phyloP scores from a whole-genome alignment of 805 yeast genomes.

The Nakazawaea ishiwadae region DNA sequence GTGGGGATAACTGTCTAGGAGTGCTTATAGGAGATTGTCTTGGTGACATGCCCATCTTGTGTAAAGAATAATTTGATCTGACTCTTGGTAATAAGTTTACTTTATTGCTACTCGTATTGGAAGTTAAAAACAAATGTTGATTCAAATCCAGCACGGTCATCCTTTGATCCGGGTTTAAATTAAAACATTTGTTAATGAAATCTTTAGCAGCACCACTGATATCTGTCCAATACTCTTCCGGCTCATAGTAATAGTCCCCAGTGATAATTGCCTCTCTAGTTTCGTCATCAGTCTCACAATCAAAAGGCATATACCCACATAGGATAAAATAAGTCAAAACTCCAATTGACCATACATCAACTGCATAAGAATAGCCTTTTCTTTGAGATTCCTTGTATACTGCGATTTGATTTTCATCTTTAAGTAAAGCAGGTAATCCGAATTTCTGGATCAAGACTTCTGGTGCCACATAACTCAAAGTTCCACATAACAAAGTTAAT shows the following conservation, averaged over 20 bases:
- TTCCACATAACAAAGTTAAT: constrained; percentile 76
- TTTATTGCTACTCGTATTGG: not conserved
- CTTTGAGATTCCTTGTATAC: constrained; percentile 29
- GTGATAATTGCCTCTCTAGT: constrained; percentile 68
- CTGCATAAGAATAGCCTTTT: constrained; percentile 60
- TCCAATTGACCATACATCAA: constrained; percentile 81
- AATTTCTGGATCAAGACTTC: constrained; percentile 44
- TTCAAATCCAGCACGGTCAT: constrained; percentile 65
- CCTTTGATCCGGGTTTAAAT: constrained; percentile 44
- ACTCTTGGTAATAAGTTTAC: constrained; percentile 12
- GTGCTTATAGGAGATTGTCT: constrained; percentile 12
- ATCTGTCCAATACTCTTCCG: constrained; percentile 81
- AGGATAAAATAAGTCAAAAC: constrained; percentile 72
- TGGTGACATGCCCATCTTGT: constrained; percentile 11
- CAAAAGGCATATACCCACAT: constrained; percentile 83
- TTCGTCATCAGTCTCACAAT: constrained; percentile 88
- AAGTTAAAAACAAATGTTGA: constrained; percentile 58
- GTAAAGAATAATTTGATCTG: constrained; percentile 12
- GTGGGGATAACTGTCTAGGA: constrained; percentile 12
- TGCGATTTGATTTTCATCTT: not conserved
- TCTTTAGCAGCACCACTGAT: constrained; percentile 63
- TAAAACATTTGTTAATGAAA: constrained; percentile 55
- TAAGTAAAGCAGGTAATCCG: constrained; percentile 1
- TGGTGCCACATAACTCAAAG: constrained; percentile 86
- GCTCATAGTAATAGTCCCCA: constrained; percentile 68